A percentile compares a stretch with the other conserved stretches of the same genome.
Evolutionary conservation across 2,329 filamentous ascomycete species (phyloP).

Genomic region (Akanthomyces lecanii): DNA sequence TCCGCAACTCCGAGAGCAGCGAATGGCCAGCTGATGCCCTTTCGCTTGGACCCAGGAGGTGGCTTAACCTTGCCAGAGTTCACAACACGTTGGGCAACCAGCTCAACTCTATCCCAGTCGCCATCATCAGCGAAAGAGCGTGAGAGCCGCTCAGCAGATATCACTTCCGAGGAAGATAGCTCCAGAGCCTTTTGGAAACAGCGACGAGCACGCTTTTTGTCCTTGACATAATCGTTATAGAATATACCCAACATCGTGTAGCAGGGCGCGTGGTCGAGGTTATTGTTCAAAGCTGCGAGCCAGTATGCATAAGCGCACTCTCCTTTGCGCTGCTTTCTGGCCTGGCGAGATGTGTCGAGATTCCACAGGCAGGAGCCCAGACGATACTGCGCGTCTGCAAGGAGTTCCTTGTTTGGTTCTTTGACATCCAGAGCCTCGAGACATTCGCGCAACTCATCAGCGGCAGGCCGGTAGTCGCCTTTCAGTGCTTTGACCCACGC

Average conservation of each 20-base stretch:
- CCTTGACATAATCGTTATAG: conserved; percentile 86
- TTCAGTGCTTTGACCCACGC: conserved; percentile 88
- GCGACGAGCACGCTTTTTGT: conserved; percentile 78
- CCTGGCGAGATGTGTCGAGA: conserved; percentile 65
- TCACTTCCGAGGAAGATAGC: conserved; percentile 78
- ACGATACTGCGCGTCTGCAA: conserved; percentile 81
- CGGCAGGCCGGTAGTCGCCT: conserved; percentile 66
- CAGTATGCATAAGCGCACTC: conserved; percentile 71
- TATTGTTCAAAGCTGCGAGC: conserved; percentile 76
- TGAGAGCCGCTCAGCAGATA: conserved; percentile 83
- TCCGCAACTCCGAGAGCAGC: conserved; percentile 91
- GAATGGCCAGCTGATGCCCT: conserved; percentile 93
- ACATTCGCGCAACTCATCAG: conserved; percentile 66
- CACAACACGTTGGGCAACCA: conserved; percentile 83
- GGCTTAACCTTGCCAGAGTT: conserved; percentile 92
- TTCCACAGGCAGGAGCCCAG: conserved; percentile 87
- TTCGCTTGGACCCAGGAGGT: conserved; percentile 86
- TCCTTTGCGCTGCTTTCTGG: conserved; percentile 74
- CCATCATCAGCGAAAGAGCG: conserved; percentile 80
- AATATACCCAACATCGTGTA: conserved; percentile 89
- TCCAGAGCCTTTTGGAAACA: conserved; percentile 98
- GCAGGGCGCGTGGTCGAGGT: conserved; percentile 81
- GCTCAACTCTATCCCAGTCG: conserved; percentile 95
- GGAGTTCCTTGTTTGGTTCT: conserved; percentile 61
- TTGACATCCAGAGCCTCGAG: conserved; percentile 61